Evolutionary conservation across 306 rosid species (phyloP), one percentile per base, ranked within the genome.

Genomic region (Vigna mungo): DNA sequence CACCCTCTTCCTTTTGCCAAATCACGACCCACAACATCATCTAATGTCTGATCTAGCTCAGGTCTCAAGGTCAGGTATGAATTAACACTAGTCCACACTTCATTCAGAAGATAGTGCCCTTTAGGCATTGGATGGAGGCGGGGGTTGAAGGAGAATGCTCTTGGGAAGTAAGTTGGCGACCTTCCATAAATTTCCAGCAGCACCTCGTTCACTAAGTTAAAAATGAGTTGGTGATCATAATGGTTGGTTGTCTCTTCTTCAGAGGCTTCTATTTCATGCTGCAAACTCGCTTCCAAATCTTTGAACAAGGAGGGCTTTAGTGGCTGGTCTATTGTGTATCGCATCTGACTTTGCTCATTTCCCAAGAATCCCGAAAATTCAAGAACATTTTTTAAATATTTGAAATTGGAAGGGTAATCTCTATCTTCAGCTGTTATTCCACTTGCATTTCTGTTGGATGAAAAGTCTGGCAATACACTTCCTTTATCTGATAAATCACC

Each of bases 11-110:
- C 78, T 82, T 84, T 89, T 1, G 70, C 80, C 72, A 92, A 74
- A 78, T 96, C 97, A 23, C 90, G 80, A 32, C 84, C 80, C 74
- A 96, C 88, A 0, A 92, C 91, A 72, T 88, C 98, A 10, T 96
- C 96, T 77, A 96, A 49, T 43, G 94, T 87, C 74, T 69, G 88
- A 83, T 89, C 94, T 75, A 92, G 80, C 85, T 91, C 98, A 5
- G 96, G 97, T 79, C 86, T 90, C 85, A 91, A 81, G 85, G 84
- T 80, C 74, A 86, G 12, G 77, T 78, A 78, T 41, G 80, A 79
- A 54, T 74, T 68, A 12, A 84, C 72, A 84, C 77, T 83, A 7
- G 11, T 11, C 92, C 91, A 88, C 3, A 88, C 96, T 69, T 81
- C 86, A 32, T 84, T 83, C 4, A 89, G 84, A 82, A 92, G 89